Conservation (phyloP, 108 stramenopile genomes). For the Cyclostephanos tholiformis region DNA sequence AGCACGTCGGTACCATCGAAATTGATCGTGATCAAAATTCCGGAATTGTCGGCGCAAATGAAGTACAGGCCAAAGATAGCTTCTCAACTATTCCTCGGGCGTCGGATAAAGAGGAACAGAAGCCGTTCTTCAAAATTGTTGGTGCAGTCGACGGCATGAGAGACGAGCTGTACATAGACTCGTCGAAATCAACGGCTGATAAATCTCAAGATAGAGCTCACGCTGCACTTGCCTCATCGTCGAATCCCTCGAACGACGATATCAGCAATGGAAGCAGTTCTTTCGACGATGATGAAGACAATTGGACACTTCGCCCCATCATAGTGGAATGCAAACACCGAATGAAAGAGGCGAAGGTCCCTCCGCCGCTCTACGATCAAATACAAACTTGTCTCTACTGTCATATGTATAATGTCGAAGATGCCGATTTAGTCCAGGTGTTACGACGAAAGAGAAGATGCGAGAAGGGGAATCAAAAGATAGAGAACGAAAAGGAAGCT, state of each 20-base stretch:
- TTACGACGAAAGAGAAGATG: slow-evolving; percentile 36
- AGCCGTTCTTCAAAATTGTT: slow-evolving; percentile 43
- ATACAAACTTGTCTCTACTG: slow-evolving; percentile 79
- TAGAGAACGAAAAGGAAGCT: neutral
- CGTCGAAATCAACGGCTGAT: neutral
- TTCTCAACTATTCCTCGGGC: neutral
- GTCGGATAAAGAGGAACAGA: neutral
- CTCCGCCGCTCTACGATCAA: slow-evolving; percentile 82
- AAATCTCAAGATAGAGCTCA: neutral
- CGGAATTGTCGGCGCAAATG: neutral
- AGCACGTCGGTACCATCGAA: neutral
- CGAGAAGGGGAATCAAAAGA: slow-evolving; percentile 6
- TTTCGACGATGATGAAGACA: slow-evolving; percentile 47
- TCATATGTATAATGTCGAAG: slow-evolving; percentile 68
- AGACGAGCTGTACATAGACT: slow-evolving; percentile 51
- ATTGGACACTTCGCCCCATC: slow-evolving; percentile 57
- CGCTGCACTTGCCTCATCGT: neutral
- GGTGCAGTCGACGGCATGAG: slow-evolving; percentile 58
- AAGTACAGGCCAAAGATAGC: neutral
- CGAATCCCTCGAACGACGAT: neutral
- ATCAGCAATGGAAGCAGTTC: slow-evolving; percentile 6
- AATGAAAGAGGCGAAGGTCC: slow-evolving; percentile 56
- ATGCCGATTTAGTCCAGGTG: slow-evolving; percentile 81
- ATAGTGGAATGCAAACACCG: slow-evolving; percentile 88
- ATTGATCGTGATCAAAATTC: neutral